Base-by-base conservation (phyloP, 176 grass and related monocot genomes). In the Saccharum officinarum region DNA sequence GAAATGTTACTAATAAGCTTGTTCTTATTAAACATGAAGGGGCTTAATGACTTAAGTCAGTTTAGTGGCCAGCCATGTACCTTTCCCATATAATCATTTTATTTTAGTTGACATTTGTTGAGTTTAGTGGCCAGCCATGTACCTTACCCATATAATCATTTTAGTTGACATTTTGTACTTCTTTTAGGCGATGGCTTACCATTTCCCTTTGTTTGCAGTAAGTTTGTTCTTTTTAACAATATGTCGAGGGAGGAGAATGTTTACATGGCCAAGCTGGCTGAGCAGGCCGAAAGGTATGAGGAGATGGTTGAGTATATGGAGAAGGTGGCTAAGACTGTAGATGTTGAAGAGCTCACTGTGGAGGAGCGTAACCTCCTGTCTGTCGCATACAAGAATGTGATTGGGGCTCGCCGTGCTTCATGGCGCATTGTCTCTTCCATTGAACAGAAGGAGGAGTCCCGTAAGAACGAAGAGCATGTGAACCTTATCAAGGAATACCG, bases 291-390 rank as follows among this genome's bases (percentile, higher is more conserved):
- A 47, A 63, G 94, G 66, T 97, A 97, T 0, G 94, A 97, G 60
- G 94, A 97, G 66, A 97, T 97, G 94, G 94, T 97, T 25, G 90
- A 97, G 80, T 93, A 84, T 61, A 97, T 97, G 94, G 92, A 94
- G 89, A 97, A 94, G 87, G 94, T 97, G 37, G 94, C 90, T 0
- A 97, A 94, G 79, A 92, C 89, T 14, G 88, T 92, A 44, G 91
- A 94, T 70, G 72, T 80, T 5, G 87, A 97, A 38, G 92, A 97
- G 76, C 92, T 97, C 74, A 97, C 94, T 16, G 89, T 94, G 1
- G 94, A 97, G 88, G 94, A 97, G 80, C 94, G 94, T 54, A 97
- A 97, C 75, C 91, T 97, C 44, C 81, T 96, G 5, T 96, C 94
- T 28, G 91, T 97, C 52, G 94, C 94, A 15, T 97, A 97, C 92